These are phyloP conservation scores for Epichloe glyceriae DNA, from an alignment of 2,329 filamentous ascomycete species.

Conservation along the genomic window DNA sequence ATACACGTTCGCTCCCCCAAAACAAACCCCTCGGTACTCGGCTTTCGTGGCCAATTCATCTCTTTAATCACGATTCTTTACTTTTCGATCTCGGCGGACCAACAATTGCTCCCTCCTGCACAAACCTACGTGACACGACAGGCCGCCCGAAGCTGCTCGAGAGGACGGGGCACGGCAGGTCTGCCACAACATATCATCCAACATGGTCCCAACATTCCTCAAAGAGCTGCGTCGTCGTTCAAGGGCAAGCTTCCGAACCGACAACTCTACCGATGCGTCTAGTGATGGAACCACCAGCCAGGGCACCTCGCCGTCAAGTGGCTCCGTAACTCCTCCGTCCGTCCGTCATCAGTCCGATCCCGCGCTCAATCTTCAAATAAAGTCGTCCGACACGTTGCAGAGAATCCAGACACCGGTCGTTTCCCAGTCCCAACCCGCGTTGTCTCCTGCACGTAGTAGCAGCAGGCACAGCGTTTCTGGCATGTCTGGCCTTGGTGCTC, in stretches of 20 bases:
- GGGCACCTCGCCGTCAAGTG: conserved; percentile 51
- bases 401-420: conserved; percentile 5
- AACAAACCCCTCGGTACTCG: not conserved
- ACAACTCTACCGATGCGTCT: conserved; percentile 47
- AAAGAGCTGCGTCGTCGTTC: conserved; percentile 68
- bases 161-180: not conserved
- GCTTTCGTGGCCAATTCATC: not conserved
- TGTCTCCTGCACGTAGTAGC: conserved; percentile 24
- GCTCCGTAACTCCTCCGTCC: conserved; percentile 64
- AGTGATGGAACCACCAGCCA: conserved; percentile 45
- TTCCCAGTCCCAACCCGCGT: conserved; percentile 23
- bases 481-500: conserved; percentile 48
- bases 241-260: conserved; percentile 57
- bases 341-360: conserved; percentile 53
- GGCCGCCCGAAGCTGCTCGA: not conserved
- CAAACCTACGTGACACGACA: not conserved
- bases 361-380: conserved; percentile 47
- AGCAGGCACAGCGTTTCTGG: conserved; percentile 53
- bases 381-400: conserved; percentile 24
- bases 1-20: not conserved
- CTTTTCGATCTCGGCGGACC: not conserved
- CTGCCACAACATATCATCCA: conserved; percentile 6
- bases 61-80: not conserved
- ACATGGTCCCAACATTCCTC: conserved; percentile 54
- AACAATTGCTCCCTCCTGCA: not conserved